A percentile compares a stretch with the other conserved stretches of the same genome.
These are phyloP conservation scores for Byssoonygena ceratinophila DNA, from an alignment of 2,329 filamentous ascomycete species.

Conservation along the genomic window DNA sequence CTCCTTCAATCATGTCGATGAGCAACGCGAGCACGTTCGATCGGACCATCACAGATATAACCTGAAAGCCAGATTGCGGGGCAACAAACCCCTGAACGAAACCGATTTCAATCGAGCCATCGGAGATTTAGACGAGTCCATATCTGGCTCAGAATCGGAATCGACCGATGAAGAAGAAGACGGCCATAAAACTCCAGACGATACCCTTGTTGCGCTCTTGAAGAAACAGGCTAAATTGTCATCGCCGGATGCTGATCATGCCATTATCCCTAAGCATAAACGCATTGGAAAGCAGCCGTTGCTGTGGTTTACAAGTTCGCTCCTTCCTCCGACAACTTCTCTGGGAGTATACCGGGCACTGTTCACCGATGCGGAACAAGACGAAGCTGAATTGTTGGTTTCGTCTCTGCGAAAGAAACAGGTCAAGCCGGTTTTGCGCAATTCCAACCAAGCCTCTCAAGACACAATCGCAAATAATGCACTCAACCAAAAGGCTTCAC, in stretches of 20 bases:
- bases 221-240: constrained; percentile 73
- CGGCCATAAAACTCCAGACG: constrained; percentile 36
- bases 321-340: constrained; percentile 64
- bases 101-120: constrained; percentile 76
- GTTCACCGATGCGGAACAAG: constrained; percentile 61
- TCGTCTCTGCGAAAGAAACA: constrained; percentile 68
- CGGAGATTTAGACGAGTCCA: constrained; percentile 81
- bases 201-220: constrained; percentile 60
- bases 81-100: constrained; percentile 61
- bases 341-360: constrained; percentile 79
- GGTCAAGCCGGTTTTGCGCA: constrained; percentile 48
- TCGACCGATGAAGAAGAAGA: constrained; percentile 53
- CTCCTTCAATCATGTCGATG: constrained; percentile 59
- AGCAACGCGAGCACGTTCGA: constrained; percentile 75
- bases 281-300: constrained; percentile 60
- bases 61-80: constrained; percentile 77
- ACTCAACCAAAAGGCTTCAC: constrained; percentile 57
- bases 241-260: constrained; percentile 38
- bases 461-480: constrained; percentile 44
- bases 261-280: constrained; percentile 38
- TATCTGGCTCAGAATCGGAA: constrained; percentile 62
- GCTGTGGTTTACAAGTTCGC: constrained; percentile 72
- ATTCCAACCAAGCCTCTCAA: constrained; percentile 28
- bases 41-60: constrained; percentile 94
- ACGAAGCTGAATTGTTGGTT: constrained; percentile 51